Evolutionary conservation across 176 grass and related monocot genomes (phyloP).

Genomic region (Oropetium thomaeum): DNA sequence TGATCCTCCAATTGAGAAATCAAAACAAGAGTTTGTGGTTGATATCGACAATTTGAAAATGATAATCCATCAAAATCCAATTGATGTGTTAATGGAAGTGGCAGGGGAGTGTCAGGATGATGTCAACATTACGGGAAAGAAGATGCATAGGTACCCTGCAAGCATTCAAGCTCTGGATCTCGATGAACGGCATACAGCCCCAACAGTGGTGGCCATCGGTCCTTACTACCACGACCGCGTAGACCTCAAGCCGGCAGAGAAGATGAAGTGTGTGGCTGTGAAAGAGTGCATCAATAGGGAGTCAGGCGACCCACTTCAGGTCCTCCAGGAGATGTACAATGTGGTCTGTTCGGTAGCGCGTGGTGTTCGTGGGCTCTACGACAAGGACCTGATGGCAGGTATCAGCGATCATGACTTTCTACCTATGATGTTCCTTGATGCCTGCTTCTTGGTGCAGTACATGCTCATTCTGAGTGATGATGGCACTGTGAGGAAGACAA

Average conservation of each 20-base stretch:
- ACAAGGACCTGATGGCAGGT: not conserved
- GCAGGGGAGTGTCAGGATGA: not conserved
- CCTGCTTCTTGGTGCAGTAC: constrained; percentile 1
- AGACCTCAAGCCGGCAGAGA: not conserved
- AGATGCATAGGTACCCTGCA: not conserved
- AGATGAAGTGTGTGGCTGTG: not conserved
- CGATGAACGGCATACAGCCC: not conserved
- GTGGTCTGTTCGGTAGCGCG: not conserved
- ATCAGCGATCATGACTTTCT: not conserved
- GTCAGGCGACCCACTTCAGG: not conserved
- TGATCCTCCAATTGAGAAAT: not conserved
- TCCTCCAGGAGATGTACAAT: not conserved
- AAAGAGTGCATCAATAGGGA: not conserved
- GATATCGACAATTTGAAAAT: not conserved
- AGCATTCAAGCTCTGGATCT: not conserved
- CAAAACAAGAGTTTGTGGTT: not conserved
- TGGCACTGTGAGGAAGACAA: too few species aligned
- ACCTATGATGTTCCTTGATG: not conserved
- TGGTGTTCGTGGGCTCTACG: not conserved
- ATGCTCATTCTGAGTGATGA: not conserved
- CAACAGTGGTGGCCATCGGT: not conserved
- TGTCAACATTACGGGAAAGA: not conserved
- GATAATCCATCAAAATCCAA: not conserved
- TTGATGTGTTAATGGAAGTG: not conserved
- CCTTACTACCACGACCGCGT: not conserved